Evolutionary conservation across 371 early-diverging fungal genomes (phyloP).

Genomic region (Dinochytrium kinnereticum): DNA sequence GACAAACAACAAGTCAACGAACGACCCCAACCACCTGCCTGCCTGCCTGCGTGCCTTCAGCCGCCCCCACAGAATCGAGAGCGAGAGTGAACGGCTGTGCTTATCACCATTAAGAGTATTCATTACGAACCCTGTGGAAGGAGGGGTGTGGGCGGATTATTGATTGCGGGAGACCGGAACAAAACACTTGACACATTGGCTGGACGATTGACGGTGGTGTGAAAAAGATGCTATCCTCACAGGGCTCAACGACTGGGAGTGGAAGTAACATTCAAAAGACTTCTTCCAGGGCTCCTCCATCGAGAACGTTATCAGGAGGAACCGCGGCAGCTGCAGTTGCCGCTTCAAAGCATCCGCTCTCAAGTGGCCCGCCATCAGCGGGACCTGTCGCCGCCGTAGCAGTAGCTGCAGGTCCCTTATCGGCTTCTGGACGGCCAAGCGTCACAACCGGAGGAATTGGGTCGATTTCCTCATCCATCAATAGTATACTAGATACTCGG

Average conservation of each 20-base stretch:
- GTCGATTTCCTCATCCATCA: background rate
- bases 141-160: no score
- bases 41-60: no score
- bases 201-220: no score
- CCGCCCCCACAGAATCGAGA: no score
- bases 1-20: no score
- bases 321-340: background rate
- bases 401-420: constrained; percentile 3
- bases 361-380: constrained; percentile 10
- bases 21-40: no score
- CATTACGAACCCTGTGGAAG: no score
- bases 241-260: background rate
- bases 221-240: constrained; percentile 2
- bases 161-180: background rate
- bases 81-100: no score
- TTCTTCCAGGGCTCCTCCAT: background rate
- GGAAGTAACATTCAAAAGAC: constrained; percentile 2
- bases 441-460: background rate
- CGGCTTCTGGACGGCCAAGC: background rate
- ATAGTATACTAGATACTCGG: background rate
- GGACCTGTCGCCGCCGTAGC: constrained; percentile 1
- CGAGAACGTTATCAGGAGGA: constrained; percentile 9
- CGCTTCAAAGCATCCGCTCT: background rate
- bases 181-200: background rate
- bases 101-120: no score